Evolutionary conservation across 768 basidiomycete genomes (phyloP), one percentile per base, ranked within the genome.

Genomic region (Xanthoconium purpureum): DNA sequence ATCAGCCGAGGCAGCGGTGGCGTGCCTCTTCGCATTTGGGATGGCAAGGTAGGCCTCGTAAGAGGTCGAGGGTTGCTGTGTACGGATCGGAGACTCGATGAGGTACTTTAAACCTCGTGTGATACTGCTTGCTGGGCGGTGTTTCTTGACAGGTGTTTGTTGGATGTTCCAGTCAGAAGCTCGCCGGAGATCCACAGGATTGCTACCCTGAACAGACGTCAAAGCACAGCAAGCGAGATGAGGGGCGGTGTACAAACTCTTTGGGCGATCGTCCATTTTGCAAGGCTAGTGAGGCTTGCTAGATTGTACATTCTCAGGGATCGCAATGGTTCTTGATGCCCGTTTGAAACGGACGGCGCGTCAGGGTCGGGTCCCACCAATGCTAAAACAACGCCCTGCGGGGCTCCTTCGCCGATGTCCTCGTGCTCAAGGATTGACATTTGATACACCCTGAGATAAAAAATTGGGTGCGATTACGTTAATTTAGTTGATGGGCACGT

Each of bases 241-340:
- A 39, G 14, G 15, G 29, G 12, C 18, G 24, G 28, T 29, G 1
- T 18, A 64, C 73, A 40, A 58, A 87, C 91, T 71, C 85, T 87
- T 55, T 87, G 84, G 11, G 84, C 73, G 17, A 86, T 72, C 0
- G 83, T 78, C 88, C 88, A 93, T 64, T 84, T 85, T 2, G 88
- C 89, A 13, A 94, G 78, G 62, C 80, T 91, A 10, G 80, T 78
- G 7, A 94, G 72, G 66, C 90, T 90, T 18, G 83, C 77, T 18
- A 94, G 76, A 64, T 85, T 93, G 69, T 94, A 94, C 90, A 94
- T 92, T 39, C 91, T 82, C 39, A 92, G 71, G 8, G 77, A 75
- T 46, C 84, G 78, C 38, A 77, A 63, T 8, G 77, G 68, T 60
- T 89, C 88, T 49, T 78, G 71, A 37, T 89, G 84, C 56, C 80